Percentiles rank a stretch among this genome's conserved stretches.
phyloP scores from a whole-genome alignment of 73 alveolate genomes.

The Blepharisma japonicum region DNA sequence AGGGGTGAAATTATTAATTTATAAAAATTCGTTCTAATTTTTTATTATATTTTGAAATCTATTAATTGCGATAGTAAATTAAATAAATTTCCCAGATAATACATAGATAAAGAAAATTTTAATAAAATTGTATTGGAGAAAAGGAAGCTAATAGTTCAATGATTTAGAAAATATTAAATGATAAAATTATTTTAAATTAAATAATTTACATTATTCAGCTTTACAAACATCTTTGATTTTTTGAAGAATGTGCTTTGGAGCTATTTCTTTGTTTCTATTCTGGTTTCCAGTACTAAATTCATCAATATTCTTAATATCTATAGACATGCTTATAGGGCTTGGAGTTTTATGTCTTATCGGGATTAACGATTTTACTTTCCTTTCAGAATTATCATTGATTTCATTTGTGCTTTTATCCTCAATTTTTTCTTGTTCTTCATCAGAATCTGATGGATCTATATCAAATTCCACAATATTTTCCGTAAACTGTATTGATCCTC shows the following conservation, averaged over 20 bases:
- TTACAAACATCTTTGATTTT: constrained; percentile 1
- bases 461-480: constrained; percentile 22
- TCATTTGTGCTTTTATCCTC: background rate
- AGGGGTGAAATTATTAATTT: no score
- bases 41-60: no score
- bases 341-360: background rate
- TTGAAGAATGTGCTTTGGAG: background rate
- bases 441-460: background rate
- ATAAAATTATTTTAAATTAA: no score
- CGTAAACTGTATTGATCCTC: constrained; percentile 9
- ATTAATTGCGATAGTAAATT: no score
- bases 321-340: background rate
- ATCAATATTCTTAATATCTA: background rate
- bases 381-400: background rate
- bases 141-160: no score
- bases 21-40: no score
- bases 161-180: no score
- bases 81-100: no score
- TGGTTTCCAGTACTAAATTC: background rate
- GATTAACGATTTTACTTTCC: background rate
- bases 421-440: background rate
- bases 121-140: no score
- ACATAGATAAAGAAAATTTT: no score
- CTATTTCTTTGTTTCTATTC: background rate
- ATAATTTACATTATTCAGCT: no score